A percentile compares a stretch with the other conserved stretches of the same genome.
phyloP scores from a whole-genome alignment of 768 basidiomycete genomes.

The Russula sp. region DNA sequence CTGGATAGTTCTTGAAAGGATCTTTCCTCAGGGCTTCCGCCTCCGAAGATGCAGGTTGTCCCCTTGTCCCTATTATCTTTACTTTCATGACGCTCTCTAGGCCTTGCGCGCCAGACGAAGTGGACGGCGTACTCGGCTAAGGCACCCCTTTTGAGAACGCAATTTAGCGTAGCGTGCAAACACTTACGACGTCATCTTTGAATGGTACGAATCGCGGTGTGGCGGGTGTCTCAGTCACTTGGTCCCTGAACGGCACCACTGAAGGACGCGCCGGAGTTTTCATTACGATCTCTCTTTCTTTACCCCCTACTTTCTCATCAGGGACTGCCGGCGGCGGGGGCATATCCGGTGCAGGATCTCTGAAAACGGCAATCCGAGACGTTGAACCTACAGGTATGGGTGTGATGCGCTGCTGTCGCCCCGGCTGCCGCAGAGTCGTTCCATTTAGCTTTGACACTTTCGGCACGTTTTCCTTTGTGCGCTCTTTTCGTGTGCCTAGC shows the following conservation, averaged over 20 bases:
- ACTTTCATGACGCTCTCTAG: slow-evolving; percentile 64
- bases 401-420: slow-evolving; percentile 46
- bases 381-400: slow-evolving; percentile 34
- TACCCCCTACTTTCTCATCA: slow-evolving; percentile 23
- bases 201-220: slow-evolving; percentile 64
- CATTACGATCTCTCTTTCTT: slow-evolving; percentile 26
- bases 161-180: slow-evolving; percentile 12
- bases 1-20: slow-evolving; percentile 69
- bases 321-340: slow-evolving; percentile 32
- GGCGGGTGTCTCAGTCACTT: slow-evolving; percentile 31
- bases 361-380: slow-evolving; percentile 58
- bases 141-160: slow-evolving; percentile 22
- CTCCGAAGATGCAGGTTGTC: slow-evolving; percentile 45
- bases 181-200: slow-evolving; percentile 54
- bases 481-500: slow-evolving; percentile 66
- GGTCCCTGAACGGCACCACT: slow-evolving; percentile 26
- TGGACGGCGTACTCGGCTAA: slow-evolving; percentile 27
- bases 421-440: slow-evolving; percentile 56
- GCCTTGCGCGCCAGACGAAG: slow-evolving; percentile 29
- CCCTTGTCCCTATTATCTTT: slow-evolving; percentile 39
- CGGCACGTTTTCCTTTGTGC: slow-evolving; percentile 72
- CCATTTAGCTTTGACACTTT: slow-evolving; percentile 64
- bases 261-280: slow-evolving; percentile 30
- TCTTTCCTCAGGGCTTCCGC: slow-evolving; percentile 74
- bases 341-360: slow-evolving; percentile 47